A percentile compares a stretch with the other conserved stretches of the same genome.
These are phyloP conservation scores for Solanum peruvianum DNA, from an alignment of 257 asterid genomes.

Conservation along the genomic window DNA sequence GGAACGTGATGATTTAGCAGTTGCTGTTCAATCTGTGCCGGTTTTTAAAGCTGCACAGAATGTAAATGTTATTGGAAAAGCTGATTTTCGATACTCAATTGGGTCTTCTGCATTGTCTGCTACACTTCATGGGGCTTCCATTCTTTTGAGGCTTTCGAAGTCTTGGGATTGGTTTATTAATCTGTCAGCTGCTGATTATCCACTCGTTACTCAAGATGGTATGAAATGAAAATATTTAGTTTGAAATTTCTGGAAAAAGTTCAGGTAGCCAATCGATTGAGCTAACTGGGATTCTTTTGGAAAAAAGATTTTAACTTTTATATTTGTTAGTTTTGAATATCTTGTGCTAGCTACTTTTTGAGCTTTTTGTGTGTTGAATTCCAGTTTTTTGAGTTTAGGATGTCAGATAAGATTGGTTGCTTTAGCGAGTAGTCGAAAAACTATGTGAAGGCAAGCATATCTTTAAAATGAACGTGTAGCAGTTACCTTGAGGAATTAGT, in stretches of 20 bases:
- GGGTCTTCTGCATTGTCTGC: conserved; percentile 69
- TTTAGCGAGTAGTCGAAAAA: background rate
- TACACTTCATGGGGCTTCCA: conserved; percentile 68
- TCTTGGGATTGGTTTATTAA: conserved; percentile 90
- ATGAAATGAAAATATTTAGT: background rate
- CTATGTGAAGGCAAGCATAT: background rate
- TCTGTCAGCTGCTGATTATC: conserved; percentile 68
- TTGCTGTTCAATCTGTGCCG: conserved; percentile 35
- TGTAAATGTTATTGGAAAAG: conserved; percentile 65
- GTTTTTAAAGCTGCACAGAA: conserved; percentile 66
- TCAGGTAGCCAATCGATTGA: background rate
- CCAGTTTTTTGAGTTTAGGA: background rate
- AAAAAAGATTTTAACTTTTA: background rate
- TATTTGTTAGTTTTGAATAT: background rate
- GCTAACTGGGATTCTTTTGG: background rate
- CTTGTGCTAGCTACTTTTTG: background rate
- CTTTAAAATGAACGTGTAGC: background rate
- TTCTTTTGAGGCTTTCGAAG: conserved; percentile 35
- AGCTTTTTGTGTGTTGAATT: background rate
- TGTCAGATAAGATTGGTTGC: background rate
- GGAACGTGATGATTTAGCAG: conserved; percentile 59
- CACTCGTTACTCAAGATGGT: conserved; percentile 93
- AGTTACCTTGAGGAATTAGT: background rate
- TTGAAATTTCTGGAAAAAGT: too few relatives aligned
- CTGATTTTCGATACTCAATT: conserved; percentile 32